These are phyloP conservation scores for Colletotrichum echinochloae DNA, from an alignment of 2,329 filamentous ascomycete species.

Conservation along the genomic window DNA sequence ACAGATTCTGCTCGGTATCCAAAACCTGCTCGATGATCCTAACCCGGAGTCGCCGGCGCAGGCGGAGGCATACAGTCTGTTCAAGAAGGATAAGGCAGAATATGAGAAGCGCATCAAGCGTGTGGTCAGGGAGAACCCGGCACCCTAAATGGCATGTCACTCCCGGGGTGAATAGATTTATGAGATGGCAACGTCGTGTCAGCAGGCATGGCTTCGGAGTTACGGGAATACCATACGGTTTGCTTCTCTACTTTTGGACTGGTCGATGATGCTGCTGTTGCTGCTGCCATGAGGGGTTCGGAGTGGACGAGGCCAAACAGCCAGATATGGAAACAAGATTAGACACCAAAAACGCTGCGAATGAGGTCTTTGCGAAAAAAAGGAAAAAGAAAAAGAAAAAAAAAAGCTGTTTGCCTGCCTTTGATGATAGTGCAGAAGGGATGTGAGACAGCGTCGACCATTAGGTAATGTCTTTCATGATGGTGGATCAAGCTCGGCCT, in stretches of 20 bases:
- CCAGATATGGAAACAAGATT: background rate
- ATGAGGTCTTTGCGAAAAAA: background rate
- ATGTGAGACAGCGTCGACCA: background rate
- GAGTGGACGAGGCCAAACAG: constrained; percentile 1
- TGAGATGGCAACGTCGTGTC: constrained; percentile 26
- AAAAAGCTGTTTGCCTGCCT: background rate
- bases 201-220: constrained; percentile 33
- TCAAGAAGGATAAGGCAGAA: constrained; percentile 87
- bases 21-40: constrained; percentile 94
- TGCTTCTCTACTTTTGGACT: constrained; percentile 38
- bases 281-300: constrained; percentile 16
- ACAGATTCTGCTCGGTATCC: constrained; percentile 95
- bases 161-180: constrained; percentile 10
- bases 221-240: constrained; percentile 39
- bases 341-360: background rate
- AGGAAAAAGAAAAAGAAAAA: too few species aligned
- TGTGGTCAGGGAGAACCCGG: constrained; percentile 90
- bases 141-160: constrained; percentile 63
- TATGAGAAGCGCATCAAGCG: constrained; percentile 91
- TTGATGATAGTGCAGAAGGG: background rate
- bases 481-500: constrained; percentile 1
- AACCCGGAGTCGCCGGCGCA: constrained; percentile 98
- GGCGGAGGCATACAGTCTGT: constrained; percentile 96
- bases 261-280: constrained; percentile 24
- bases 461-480: constrained; percentile 14